These are phyloP conservation scores for Polyporus arcularius DNA, from an alignment of 768 basidiomycete genomes.

Conservation along the genomic window DNA sequence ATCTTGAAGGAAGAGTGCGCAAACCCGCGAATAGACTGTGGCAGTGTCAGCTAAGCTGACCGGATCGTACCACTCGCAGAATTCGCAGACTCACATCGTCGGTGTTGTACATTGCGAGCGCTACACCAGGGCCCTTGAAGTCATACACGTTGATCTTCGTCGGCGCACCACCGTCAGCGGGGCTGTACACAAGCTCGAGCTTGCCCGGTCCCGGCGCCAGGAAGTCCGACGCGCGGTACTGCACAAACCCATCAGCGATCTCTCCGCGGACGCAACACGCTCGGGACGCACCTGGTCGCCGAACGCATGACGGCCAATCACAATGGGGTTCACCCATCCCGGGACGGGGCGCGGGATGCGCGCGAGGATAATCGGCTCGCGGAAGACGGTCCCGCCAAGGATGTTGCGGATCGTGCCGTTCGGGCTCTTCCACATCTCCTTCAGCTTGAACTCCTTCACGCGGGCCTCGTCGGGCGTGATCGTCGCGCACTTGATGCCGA, in stretches of 20 bases:
- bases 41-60: not conserved
- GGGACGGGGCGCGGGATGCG: conserved; percentile 93
- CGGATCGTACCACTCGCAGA: not conserved
- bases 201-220: conserved; percentile 91
- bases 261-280: not conserved
- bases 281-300: conserved; percentile 76
- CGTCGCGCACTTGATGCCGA: conserved; percentile 99
- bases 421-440: conserved; percentile 98
- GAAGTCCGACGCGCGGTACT: conserved; percentile 95
- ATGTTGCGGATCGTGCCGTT: conserved; percentile 99
- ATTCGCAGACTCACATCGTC: conserved; percentile 63
- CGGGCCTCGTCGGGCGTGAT: conserved; percentile 98
- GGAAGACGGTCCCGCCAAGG: conserved; percentile 97
- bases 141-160: conserved; percentile 85
- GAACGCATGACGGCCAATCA: conserved; percentile 96
- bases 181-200: conserved; percentile 89
- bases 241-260: not conserved
- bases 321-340: conserved; percentile 95
- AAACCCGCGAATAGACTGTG: conserved; percentile 87
- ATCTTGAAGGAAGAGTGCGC: conserved; percentile 99
- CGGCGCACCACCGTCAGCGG: conserved; percentile 67
- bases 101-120: conserved; percentile 98
- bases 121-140: conserved; percentile 91
- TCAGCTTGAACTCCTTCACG: conserved; percentile 95
- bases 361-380: conserved; percentile 93